Conservation (phyloP, 225 moss, liverwort and hornwort genomes). For the Antitrichia curtipendula region DNA sequence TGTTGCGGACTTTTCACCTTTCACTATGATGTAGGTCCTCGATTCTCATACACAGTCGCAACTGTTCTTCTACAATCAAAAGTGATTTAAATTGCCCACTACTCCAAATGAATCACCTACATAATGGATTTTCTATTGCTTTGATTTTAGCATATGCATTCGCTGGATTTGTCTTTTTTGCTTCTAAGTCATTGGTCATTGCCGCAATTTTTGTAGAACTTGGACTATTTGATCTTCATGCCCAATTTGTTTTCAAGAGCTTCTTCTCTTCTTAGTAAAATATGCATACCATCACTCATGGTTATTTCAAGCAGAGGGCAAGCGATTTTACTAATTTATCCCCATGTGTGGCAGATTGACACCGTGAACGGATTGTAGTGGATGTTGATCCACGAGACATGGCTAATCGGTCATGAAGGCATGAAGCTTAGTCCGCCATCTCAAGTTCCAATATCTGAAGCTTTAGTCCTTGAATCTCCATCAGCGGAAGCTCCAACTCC, state of each 20-base stretch:
- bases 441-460: not conserved
- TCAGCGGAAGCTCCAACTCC: not conserved
- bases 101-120: not conserved
- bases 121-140: not conserved
- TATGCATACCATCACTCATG: not conserved
- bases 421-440: not conserved
- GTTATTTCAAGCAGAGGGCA: not conserved
- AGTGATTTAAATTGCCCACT: not conserved
- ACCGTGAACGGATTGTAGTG: constrained; percentile 75
- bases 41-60: constrained; percentile 14
- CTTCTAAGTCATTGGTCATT: not conserved
- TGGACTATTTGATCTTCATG: not conserved
- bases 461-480: not conserved
- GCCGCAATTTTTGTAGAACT: not conserved
- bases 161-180: not conserved
- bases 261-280: not conserved
- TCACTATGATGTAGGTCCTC: not conserved
- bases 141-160: not conserved
- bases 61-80: constrained; percentile 38
- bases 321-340: not conserved
- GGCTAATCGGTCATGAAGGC: constrained; percentile 35
- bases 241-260: not conserved
- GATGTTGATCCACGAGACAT: constrained; percentile 73
- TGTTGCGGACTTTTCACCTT: not conserved
- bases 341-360: constrained; percentile 30